Evolutionary conservation across 2,329 filamentous ascomycete species (phyloP).

Genomic region (Blumeria hordei): DNA sequence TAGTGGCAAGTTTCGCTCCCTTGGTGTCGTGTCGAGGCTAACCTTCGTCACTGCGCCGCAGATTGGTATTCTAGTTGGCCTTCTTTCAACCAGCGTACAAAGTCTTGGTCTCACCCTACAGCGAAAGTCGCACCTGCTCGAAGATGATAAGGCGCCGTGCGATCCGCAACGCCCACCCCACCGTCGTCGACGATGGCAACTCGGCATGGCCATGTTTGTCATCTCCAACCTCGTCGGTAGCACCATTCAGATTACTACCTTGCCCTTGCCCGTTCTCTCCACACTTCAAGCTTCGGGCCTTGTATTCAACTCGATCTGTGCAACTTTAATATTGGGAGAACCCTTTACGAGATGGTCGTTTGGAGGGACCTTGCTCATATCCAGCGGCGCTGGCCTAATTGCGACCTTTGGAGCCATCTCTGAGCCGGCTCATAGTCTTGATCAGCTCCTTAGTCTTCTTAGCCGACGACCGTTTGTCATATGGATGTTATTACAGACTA

Average conservation of each 20-base stretch:
- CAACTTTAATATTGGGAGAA: constrained; percentile 74
- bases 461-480: constrained; percentile 51
- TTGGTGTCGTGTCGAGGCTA: not conserved
- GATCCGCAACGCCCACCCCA: constrained; percentile 69
- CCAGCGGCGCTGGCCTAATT: constrained; percentile 69
- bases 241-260: constrained; percentile 88
- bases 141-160: constrained; percentile 69
- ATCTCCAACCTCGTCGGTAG: constrained; percentile 84
- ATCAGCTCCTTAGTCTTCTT: constrained; percentile 57
- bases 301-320: constrained; percentile 97
- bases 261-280: constrained; percentile 81
- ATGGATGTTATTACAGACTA: constrained; percentile 66
- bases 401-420: constrained; percentile 84
- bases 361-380: constrained; percentile 70
- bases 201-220: constrained; percentile 94
- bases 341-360: constrained; percentile 90
- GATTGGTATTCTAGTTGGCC: constrained; percentile 81
- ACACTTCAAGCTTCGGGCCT: constrained; percentile 87
- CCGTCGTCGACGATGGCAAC: constrained; percentile 77
- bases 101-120: constrained; percentile 87
- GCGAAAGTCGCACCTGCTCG: constrained; percentile 91
- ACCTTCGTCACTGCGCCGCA: constrained; percentile 16
- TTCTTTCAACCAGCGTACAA: constrained; percentile 83
- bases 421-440: constrained; percentile 70
- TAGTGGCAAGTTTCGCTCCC: constrained; percentile 32